A percentile compares a stretch with the other conserved stretches of the same genome.
Evolutionary conservation across 2,329 filamentous ascomycete genomes (phyloP).

Genomic region (Cucurbitaria berberidis): DNA sequence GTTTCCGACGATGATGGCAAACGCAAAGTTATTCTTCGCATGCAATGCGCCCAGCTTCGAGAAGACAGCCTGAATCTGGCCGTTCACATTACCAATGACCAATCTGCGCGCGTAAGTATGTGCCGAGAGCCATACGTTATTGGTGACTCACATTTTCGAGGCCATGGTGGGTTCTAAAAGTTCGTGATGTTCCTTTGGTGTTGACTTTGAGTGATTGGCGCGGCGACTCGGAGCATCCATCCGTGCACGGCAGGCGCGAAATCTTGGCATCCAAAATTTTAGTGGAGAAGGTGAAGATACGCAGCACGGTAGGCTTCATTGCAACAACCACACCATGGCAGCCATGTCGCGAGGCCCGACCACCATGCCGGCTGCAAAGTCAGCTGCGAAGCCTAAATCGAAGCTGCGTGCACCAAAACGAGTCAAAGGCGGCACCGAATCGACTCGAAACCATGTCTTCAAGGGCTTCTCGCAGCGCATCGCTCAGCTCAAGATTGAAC

Average conservation of each 20-base stretch:
- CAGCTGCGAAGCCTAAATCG: conserved; percentile 10
- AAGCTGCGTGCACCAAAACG: conserved; percentile 64
- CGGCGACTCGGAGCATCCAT: conserved; percentile 14
- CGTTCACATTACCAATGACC: conserved; percentile 83
- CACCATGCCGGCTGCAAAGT: conserved; percentile 17
- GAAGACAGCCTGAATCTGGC: conserved; percentile 76
- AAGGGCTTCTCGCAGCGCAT: conserved; percentile 91
- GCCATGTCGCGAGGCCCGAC: conserved; percentile 49
- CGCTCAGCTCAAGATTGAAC: conserved; percentile 90
- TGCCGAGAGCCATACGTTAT: background rate
- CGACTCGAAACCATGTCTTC: conserved; percentile 85
- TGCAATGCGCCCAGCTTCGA: conserved; percentile 81
- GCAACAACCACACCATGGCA: conserved; percentile 46
- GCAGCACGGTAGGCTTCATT: background rate
- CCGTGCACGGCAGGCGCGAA: conserved; percentile 16
- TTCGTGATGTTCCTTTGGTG: conserved; percentile 18
- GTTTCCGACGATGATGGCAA: conserved; percentile 84
- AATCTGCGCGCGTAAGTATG: conserved; percentile 60
- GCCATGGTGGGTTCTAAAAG: conserved; percentile 52
- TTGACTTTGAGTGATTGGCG: conserved; percentile 16
- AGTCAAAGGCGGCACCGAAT: conserved; percentile 70
- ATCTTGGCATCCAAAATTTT: conserved; percentile 39
- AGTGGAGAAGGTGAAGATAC: conserved; percentile 27
- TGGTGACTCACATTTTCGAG: conserved; percentile 58
- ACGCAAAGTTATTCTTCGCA: conserved; percentile 83